Conservation (phyloP, 352 stramenopile species). For the Globisporangium paroecandrum region DNA sequence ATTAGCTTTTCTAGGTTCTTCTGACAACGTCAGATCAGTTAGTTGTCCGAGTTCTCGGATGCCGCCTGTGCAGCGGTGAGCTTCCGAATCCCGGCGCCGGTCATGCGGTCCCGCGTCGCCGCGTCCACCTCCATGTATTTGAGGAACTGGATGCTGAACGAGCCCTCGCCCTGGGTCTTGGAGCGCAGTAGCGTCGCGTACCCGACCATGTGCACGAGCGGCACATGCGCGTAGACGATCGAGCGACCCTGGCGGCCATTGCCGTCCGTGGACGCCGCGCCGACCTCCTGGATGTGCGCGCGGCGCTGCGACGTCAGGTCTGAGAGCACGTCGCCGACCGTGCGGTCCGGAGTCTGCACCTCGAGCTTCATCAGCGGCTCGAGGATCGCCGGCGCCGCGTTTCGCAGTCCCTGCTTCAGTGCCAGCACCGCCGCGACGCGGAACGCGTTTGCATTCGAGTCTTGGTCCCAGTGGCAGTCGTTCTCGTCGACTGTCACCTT, state of each 20-base stretch:
- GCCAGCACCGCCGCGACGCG: constrained; percentile 44
- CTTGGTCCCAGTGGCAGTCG: constrained; percentile 51
- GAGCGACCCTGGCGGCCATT: constrained; percentile 35
- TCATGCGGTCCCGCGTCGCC: constrained; percentile 47
- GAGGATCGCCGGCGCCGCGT: constrained; percentile 52
- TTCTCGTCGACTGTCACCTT: constrained; percentile 60
- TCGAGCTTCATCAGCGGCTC: constrained; percentile 82
- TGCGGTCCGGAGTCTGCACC: constrained; percentile 56
- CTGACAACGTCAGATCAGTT: neutral
- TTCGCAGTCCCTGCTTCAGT: constrained; percentile 52
- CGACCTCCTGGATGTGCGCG: constrained; percentile 65
- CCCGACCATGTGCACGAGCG: constrained; percentile 72
- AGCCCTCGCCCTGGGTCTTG: constrained; percentile 74
- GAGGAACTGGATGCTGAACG: constrained; percentile 75
- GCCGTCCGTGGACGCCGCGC: constrained; percentile 25
- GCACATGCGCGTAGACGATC: constrained; percentile 62
- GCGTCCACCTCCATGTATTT: constrained; percentile 63
- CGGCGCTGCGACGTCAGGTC: constrained; percentile 73
- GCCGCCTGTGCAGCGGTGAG: neutral
- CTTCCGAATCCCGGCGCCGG: constrained; percentile 13
- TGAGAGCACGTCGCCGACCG: constrained; percentile 66
- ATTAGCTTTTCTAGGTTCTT: neutral
- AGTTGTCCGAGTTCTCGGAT: neutral
- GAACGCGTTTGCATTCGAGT: constrained; percentile 74
- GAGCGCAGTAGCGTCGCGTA: constrained; percentile 78